These are phyloP conservation scores for Paratrimastix pyriformis DNA, from an alignment of 78 protist genomes.

Conservation along the genomic window DNA sequence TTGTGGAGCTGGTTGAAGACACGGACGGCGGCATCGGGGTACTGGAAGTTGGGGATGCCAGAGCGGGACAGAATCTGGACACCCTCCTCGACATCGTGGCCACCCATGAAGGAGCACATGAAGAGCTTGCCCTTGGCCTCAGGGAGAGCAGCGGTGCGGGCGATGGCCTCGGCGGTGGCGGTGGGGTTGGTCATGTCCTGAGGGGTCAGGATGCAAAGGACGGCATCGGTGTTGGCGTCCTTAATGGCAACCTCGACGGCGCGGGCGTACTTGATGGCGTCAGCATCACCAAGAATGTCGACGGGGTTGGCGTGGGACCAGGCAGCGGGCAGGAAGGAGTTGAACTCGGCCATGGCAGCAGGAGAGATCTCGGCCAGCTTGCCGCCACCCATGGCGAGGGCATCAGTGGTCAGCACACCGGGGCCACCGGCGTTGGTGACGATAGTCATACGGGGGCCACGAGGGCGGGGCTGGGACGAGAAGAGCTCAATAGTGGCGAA, in stretches of 20 bases:
- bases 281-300: slow-evolving; percentile 35
- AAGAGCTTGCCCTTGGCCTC: not conserved
- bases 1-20: slow-evolving; percentile 18
- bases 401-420: slow-evolving; percentile 31
- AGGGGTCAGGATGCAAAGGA: slow-evolving; percentile 32
- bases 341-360: slow-evolving; percentile 15
- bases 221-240: slow-evolving; percentile 16
- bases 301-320: slow-evolving; percentile 41
- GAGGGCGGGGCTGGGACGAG: slow-evolving; percentile 7
- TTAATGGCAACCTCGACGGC: slow-evolving; percentile 1
- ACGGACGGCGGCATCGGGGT: slow-evolving; percentile 34
- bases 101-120: slow-evolving; percentile 26
- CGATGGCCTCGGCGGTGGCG: slow-evolving; percentile 22
- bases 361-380: not conserved
- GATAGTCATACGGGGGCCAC: slow-evolving; percentile 5
- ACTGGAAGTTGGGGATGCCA: slow-evolving; percentile 23
- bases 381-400: slow-evolving; percentile 14
- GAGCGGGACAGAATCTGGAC: not conserved
- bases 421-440: slow-evolving; percentile 47
- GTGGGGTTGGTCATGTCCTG: slow-evolving; percentile 38
- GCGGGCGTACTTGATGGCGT: not conserved
- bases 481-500: slow-evolving; percentile 14
- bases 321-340: slow-evolving; percentile 28
- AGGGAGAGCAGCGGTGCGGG: not conserved
- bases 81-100: slow-evolving; percentile 12